Percentiles rank a stretch among this genome's conserved stretches.
Evolutionary conservation across 129 eudicot genomes (phyloP).

Genomic region (Ambrosia trifida): DNA sequence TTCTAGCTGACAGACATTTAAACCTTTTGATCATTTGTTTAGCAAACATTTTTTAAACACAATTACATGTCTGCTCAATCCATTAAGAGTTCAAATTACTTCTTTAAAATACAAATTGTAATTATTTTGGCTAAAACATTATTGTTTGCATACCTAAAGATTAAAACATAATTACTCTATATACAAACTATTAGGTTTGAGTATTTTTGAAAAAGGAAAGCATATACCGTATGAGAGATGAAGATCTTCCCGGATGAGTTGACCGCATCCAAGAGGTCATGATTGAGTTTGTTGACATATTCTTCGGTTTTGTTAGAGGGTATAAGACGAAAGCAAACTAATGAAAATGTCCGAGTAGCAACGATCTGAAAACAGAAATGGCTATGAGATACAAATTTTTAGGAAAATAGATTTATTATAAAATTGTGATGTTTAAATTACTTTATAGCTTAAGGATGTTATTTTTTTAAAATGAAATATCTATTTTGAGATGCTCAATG

Average conservation of each 20-base stretch:
- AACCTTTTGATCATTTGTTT: neutral
- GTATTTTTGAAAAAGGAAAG: neutral
- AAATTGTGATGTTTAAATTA: conserved; percentile 16
- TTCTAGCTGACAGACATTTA: neutral
- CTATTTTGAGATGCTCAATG: neutral
- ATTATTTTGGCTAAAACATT: neutral
- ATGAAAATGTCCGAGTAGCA: conserved; percentile 70
- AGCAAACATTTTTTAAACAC: neutral
- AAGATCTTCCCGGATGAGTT: conserved; percentile 83
- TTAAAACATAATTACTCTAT: neutral
- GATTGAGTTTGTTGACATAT: conserved; percentile 61
- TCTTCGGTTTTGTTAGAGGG: conserved; percentile 49
- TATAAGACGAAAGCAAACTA: conserved; percentile 82
- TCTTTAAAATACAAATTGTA: neutral
- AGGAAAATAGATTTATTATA: neutral
- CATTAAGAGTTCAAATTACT: neutral
- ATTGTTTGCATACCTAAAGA: neutral
- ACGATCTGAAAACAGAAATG: conserved; percentile 54
- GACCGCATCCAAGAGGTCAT: conserved; percentile 66
- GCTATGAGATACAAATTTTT: conserved; percentile 5
- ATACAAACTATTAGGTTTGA: neutral
- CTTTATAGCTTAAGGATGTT: neutral
- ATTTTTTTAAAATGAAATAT: neutral
- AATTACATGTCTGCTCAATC: neutral
- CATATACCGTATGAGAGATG: conserved; percentile 89